phyloP scores from a whole-genome alignment of 768 basidiomycete species.

The Macrolepiota dolichaula region DNA sequence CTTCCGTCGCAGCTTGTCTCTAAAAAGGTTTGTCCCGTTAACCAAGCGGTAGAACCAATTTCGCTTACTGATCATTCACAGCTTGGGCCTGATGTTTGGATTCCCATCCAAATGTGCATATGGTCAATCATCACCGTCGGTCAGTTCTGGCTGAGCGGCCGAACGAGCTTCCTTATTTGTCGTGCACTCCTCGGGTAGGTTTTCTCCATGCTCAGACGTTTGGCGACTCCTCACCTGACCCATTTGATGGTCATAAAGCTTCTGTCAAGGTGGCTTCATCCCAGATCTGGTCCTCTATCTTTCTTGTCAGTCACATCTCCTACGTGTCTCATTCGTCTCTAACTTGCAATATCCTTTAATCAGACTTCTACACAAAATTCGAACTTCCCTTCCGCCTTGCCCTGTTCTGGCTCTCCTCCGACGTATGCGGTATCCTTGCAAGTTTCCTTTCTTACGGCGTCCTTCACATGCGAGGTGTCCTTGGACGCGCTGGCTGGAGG shows the following conservation, averaged over 20 bases:
- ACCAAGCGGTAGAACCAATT: neutral
- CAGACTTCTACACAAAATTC: conserved; percentile 58
- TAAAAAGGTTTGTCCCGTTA: conserved; percentile 40
- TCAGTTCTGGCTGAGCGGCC: conserved; percentile 58
- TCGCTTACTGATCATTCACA: conserved; percentile 14
- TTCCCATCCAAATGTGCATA: conserved; percentile 53
- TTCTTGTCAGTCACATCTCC: conserved; percentile 38
- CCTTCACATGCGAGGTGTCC: conserved; percentile 53
- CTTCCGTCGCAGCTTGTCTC: conserved; percentile 62
- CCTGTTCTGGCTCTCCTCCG: conserved; percentile 51
- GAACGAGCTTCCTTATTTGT: conserved; percentile 44
- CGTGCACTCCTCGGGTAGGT: conserved; percentile 35
- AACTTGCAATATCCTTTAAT: neutral
- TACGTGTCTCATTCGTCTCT: neutral
- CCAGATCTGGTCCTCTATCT: conserved; percentile 61
- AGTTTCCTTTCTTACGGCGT: conserved; percentile 63
- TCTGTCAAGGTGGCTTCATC: conserved; percentile 42
- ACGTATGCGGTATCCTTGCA: conserved; percentile 41
- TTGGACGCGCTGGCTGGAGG: conserved; percentile 52
- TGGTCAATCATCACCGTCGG: conserved; percentile 50
- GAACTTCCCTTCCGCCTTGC: conserved; percentile 57
- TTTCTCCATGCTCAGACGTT: neutral
- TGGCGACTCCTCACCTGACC: neutral
- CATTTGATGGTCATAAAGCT: neutral
- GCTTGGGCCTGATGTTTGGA: conserved; percentile 64